Evolutionary conservation across 2,329 filamentous ascomycete species (phyloP).

Genomic region (Nothomitra cinnamomea): DNA sequence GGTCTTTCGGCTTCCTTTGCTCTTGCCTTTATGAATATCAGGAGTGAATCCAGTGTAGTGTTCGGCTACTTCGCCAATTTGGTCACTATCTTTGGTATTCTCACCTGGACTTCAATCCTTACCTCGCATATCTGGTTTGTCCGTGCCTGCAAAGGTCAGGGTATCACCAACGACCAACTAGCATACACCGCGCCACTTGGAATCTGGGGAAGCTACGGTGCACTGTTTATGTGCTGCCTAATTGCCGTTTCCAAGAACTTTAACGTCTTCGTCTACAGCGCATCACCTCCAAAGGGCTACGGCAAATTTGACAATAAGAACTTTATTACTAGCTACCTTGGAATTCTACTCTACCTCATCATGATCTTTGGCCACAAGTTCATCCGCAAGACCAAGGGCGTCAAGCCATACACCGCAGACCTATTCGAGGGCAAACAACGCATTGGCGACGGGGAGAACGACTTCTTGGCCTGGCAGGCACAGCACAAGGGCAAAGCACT

Average conservation of each 20-base stretch:
- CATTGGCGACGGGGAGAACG: constrained; percentile 56
- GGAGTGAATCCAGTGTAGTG: constrained; percentile 36
- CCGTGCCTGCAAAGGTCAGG: constrained; percentile 42
- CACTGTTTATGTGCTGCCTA: constrained; percentile 52
- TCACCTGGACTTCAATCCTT: constrained; percentile 52
- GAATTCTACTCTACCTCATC: constrained; percentile 56
- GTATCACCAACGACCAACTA: constrained; percentile 35
- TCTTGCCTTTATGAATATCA: constrained; percentile 52
- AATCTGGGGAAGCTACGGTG: constrained; percentile 48
- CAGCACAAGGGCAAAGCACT: constrained; percentile 22
- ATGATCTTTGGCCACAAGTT: constrained; percentile 54
- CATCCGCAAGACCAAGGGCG: constrained; percentile 32
- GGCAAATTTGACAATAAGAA: constrained; percentile 53
- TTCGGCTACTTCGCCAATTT: constrained; percentile 53
- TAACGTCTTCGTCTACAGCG: constrained; percentile 45
- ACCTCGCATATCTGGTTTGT: constrained; percentile 52
- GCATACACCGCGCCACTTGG: constrained; percentile 57
- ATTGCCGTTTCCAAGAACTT: constrained; percentile 75
- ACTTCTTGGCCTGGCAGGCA: constrained; percentile 42
- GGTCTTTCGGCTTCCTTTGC: constrained; percentile 42
- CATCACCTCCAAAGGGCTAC: constrained; percentile 23
- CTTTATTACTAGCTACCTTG: constrained; percentile 62
- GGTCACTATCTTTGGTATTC: constrained; percentile 46
- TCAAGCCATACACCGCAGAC: constrained; percentile 44
- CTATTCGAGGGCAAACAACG: constrained; percentile 56